Percentiles rank a stretch among this genome's conserved stretches.
Conservation (phyloP, 352 stramenopile species). For the Blastocystis sp. region DNA sequence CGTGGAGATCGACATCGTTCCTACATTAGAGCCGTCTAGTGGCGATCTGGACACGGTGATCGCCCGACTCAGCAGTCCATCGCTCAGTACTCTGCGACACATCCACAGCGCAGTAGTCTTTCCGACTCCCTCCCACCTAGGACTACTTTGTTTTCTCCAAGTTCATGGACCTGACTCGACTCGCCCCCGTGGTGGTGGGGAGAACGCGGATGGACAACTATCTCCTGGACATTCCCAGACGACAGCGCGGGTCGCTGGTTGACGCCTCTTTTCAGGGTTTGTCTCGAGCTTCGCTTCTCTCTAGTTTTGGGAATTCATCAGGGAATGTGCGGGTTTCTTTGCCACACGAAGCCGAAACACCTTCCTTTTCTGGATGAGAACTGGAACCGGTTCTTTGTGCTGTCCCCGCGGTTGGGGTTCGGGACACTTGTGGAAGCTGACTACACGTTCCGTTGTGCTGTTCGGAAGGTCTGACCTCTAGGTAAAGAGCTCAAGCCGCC, state of each 20-base stretch:
- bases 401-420: neutral
- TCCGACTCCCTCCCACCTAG: neutral
- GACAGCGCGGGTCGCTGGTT: neutral
- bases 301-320: neutral
- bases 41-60: neutral
- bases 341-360: neutral
- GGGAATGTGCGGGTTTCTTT: neutral
- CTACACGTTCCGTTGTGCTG: neutral
- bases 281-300: neutral
- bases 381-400: neutral
- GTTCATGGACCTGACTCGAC: neutral
- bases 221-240: neutral
- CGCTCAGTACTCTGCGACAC: neutral
- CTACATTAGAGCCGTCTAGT: neutral
- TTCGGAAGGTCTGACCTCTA: neutral
- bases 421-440: neutral
- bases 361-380: neutral
- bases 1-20: neutral
- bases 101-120: neutral
- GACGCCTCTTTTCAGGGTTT: neutral
- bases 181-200: neutral
- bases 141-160: constrained; percentile 32
- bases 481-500: neutral
- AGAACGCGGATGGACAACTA: neutral
- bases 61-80: neutral